Base-by-base conservation (phyloP, 306 rosid species). In the Prunus padus region DNA sequence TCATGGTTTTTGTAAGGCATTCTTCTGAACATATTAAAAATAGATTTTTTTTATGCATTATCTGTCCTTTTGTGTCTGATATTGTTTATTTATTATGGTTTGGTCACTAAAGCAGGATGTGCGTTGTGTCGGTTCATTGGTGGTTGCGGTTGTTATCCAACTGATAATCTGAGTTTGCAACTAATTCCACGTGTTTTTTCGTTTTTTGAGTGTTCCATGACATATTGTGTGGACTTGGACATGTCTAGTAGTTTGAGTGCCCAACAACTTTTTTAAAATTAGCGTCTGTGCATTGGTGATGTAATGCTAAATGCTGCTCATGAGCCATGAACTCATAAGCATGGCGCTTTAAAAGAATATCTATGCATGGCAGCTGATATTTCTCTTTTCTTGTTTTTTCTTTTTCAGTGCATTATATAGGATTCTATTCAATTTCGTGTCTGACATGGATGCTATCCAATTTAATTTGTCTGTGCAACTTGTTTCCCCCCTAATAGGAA, bases 371-470 rank as follows among this genome's bases (percentile, higher is more conserved):
- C 46, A 33, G 49, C 47, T 19, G 61, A 51, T 28, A 11, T 15
- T 25, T 68, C 1, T 26, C 3, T 8, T 4, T 25, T 68, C n/a
- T 23, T 26, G 3, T 68, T 47, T 47, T 26, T 68, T 11, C 9
- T 7, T 46, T 13, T 16, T 67, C 33, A 23, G 31, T 23, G 18
- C 23, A 26, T 22, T 33, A 64, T 64, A 18, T 64, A 15, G 3
- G 8, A 33, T 33, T 64, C 68, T 12, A 8, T 64, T 64, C 23
- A 33, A 2, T 64, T 64, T 30, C 0, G 0, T 31, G 8, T 40
- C 18, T 37, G 30, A 65, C n/a, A 65, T 65, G 70, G 70, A 37
- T n/a, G 70, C 30, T 63, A 60, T 2, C 8, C 61, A 55, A 55
- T 20, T 55, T 55, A 5, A 60, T 14, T 28, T 22, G 40, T 26